phyloP scores from a whole-genome alignment of 306 rosid genomes.

The barrel medic (Medicago truncatula) region MtrunA17r5.0-ANR NC_053049.1:13248501-13249000 shows the following conservation, averaged over 20 bases:
- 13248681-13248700: background rate
- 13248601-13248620: too few relatives aligned
- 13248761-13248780: constrained; percentile 43
- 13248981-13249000: background rate
- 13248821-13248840: background rate
- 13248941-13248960: constrained; percentile 54
- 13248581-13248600: background rate
- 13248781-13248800: constrained; percentile 37
- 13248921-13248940: constrained; percentile 58
- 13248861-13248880: constrained; percentile 50
- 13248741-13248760: background rate
- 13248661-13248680: constrained; percentile 1
- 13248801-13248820: background rate
- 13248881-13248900: constrained; percentile 44
- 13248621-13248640: background rate
- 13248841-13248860: constrained; percentile 27
- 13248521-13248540: constrained; percentile 50
- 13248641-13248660: background rate
- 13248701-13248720: background rate
- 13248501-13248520: constrained; percentile 16
- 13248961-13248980: constrained; percentile 28
- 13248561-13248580: background rate
- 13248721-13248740: constrained; percentile 14
- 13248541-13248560: constrained; percentile 7
- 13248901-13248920: constrained; percentile 44